Conservation (phyloP, 805 yeast genomes). For the Sugiyamaella marilandica region DNA sequence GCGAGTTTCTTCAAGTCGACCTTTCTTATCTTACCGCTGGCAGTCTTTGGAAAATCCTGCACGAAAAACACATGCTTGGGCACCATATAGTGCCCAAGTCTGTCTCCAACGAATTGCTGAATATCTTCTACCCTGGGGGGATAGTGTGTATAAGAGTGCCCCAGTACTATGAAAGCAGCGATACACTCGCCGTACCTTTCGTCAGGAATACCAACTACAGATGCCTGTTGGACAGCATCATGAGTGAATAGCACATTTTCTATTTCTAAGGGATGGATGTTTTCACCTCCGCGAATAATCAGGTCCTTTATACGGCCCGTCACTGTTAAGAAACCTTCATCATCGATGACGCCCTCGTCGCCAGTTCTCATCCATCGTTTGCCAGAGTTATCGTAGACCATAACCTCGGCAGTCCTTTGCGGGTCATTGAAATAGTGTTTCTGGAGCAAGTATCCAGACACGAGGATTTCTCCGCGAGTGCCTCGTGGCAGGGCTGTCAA, state of each 20-base stretch:
- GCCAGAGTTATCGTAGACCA: slow-evolving; percentile 24
- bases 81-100: slow-evolving; percentile 29
- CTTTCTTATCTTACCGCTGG: slow-evolving; percentile 30
- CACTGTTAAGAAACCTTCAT: slow-evolving; percentile 26
- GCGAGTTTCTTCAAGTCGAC: slow-evolving; percentile 27
- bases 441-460: slow-evolving; percentile 29
- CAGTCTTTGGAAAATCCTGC: slow-evolving; percentile 30
- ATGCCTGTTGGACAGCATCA: slow-evolving; percentile 26
- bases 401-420: slow-evolving; percentile 24
- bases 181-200: slow-evolving; percentile 29
- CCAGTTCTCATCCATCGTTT: slow-evolving; percentile 31
- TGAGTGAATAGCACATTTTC: slow-evolving; percentile 28
- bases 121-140: slow-evolving; percentile 19
- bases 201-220: slow-evolving; percentile 31
- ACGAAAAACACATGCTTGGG: slow-evolving; percentile 27
- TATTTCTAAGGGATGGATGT: slow-evolving; percentile 30
- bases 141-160: slow-evolving; percentile 10
- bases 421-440: slow-evolving; percentile 25
- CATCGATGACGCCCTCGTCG: slow-evolving; percentile 29
- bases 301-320: slow-evolving; percentile 33
- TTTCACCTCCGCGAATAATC: slow-evolving; percentile 32
- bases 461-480: slow-evolving; percentile 27
- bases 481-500: slow-evolving; percentile 25
- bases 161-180: slow-evolving; percentile 26
- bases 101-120: slow-evolving; percentile 19